A percentile compares a stretch with the other conserved stretches of the same genome.
These are phyloP conservation scores for Zasmidium angulare DNA, from an alignment of 2,329 filamentous ascomycete genomes.

Conservation along the genomic window DNA sequence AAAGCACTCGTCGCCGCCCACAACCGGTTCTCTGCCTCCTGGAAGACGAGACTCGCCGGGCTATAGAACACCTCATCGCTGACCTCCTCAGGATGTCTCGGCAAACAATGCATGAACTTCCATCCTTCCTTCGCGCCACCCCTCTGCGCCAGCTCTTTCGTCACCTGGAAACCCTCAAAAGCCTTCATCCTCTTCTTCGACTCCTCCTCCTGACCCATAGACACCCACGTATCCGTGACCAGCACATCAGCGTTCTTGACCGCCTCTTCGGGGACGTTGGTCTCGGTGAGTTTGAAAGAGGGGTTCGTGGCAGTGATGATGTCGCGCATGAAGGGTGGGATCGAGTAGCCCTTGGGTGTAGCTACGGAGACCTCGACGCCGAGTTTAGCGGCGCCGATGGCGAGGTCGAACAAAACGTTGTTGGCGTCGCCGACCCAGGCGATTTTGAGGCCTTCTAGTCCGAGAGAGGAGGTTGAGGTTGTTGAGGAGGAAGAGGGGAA, in stretches of 20 bases:
- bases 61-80: constrained; percentile 88
- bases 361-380: constrained; percentile 85
- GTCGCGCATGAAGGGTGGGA: constrained; percentile 71
- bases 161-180: constrained; percentile 91
- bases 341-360: constrained; percentile 79
- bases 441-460: constrained; percentile 80
- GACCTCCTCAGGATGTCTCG: constrained; percentile 89
- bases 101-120: constrained; percentile 99
- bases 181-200: constrained; percentile 71
- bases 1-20: constrained; percentile 83
- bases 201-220: constrained; percentile 95
- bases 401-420: constrained; percentile 93
- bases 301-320: constrained; percentile 63
- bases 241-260: constrained; percentile 84
- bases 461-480: constrained; percentile 50
- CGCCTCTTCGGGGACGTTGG: constrained; percentile 76
- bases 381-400: constrained; percentile 81
- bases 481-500: constrained; percentile 49
- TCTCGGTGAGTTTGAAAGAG: constrained; percentile 60
- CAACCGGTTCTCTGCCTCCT: constrained; percentile 89
- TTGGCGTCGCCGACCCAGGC: constrained; percentile 97
- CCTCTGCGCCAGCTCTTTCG: constrained; percentile 74
- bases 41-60: constrained; percentile 80
- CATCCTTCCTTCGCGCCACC: constrained; percentile 85
- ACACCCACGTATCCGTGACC: constrained; percentile 97